phyloP scores from a whole-genome alignment of 768 basidiomycete genomes.

The Tricholoma sp. region DNA sequence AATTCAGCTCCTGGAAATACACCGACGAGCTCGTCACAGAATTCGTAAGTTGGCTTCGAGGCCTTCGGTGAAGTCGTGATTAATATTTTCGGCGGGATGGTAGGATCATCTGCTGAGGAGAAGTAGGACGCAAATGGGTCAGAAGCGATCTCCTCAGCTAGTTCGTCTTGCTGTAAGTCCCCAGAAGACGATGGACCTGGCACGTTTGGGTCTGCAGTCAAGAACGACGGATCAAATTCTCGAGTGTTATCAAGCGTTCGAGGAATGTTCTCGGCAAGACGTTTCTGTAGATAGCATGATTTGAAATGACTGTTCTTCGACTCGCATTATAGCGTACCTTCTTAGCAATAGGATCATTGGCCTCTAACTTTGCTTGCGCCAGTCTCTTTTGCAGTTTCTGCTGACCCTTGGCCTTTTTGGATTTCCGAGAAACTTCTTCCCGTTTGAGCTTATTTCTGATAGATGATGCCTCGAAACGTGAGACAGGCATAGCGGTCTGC shows the following conservation, averaged over 20 bases:
- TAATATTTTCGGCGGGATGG: constrained; percentile 78
- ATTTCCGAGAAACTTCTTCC: constrained; percentile 68
- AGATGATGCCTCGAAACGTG: constrained; percentile 54
- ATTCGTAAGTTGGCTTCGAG: constrained; percentile 84
- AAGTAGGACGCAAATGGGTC: constrained; percentile 82
- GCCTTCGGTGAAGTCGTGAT: constrained; percentile 89
- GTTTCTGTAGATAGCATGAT: constrained; percentile 47
- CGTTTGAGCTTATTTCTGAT: constrained; percentile 90
- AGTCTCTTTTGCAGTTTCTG: constrained; percentile 78
- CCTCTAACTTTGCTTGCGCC: constrained; percentile 72
- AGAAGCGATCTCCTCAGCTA: constrained; percentile 61
- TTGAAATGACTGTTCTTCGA: neutral
- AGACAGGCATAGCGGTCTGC: constrained; percentile 41
- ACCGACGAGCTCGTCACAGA: constrained; percentile 87
- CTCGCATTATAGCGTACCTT: constrained; percentile 40
- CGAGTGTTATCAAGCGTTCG: constrained; percentile 91
- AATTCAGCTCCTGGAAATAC: constrained; percentile 93
- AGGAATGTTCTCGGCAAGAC: constrained; percentile 80
- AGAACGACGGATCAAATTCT: constrained; percentile 71
- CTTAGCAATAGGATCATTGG: constrained; percentile 69
- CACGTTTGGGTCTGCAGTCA: constrained; percentile 47
- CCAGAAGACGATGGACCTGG: constrained; percentile 27
- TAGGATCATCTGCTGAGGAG: constrained; percentile 58
- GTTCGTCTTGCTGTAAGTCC: constrained; percentile 45
- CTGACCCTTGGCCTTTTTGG: constrained; percentile 73